Base-by-base conservation (phyloP, 495 filamentous ascomycete genomes). In the Penicillium riverlandense region DNA sequence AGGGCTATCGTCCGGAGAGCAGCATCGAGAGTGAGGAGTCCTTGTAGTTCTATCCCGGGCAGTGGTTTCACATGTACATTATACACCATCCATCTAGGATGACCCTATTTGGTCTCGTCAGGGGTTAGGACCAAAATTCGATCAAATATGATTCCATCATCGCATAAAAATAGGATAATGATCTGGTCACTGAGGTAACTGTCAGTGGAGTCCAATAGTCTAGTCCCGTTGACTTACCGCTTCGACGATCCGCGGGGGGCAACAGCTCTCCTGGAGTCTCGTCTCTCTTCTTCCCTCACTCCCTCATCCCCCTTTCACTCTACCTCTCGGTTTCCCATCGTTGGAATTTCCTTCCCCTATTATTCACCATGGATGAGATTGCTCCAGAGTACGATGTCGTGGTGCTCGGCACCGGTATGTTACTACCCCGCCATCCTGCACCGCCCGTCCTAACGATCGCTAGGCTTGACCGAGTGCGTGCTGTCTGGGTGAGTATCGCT, bases 401-500 rank as follows among this genome's bases (percentile, higher is more conserved):
- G 56, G 94, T 98, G 59, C 84, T 98, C 60, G 92, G 92, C 70
- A 98, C 92, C 59, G 88, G 88, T 92, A 69, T 57, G 75, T 69
- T 66, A 61, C 67, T 70, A 71, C 67, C 61, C 63, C 62, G 58
- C 61, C 51, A 61, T 62, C 56, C 41, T 36, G 45, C 47, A 10
- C 38, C 52, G 41, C 41, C 40, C 57, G 39, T 51, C 49, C 62
- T 64, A 62, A 77, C 63, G 45, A 54, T 55, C 44, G 45, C 10
- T 57, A 95, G 92, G 92, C 54, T 67, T 98, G 78, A 96, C 92
- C 49, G 92, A 98, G 79, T 98, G 92, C 72, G 91, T 98, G 54
- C 83, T 98, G 50, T 96, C 90, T 53, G 92, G 92, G 88, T 94
- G 84, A 53, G 76, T n/a, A 43, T 29, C 30, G 22, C 35, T 35